phyloP scores from a whole-genome alignment of 495 filamentous ascomycete species.

The Neurospora sp. region DNA sequence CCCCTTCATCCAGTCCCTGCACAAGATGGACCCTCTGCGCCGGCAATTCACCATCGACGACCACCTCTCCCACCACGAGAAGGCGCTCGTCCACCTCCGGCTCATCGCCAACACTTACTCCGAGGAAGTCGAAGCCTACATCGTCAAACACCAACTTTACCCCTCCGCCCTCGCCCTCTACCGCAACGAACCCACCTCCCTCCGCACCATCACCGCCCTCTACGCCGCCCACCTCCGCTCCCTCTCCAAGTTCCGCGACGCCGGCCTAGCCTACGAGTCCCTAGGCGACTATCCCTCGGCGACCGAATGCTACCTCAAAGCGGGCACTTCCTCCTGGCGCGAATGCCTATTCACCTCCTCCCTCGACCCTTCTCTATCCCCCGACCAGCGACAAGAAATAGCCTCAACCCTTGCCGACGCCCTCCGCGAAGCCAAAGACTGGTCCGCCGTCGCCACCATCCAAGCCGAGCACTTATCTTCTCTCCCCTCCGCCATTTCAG shows the following conservation, averaged over 20 bases:
- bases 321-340: conserved; percentile 66
- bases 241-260: conserved; percentile 68
- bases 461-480: conserved; percentile 71
- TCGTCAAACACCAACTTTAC: conserved; percentile 70
- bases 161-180: conserved; percentile 68
- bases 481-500: conserved; percentile 50
- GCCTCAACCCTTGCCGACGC: conserved; percentile 58
- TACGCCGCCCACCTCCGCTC: conserved; percentile 71
- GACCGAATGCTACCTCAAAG: conserved; percentile 65
- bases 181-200: conserved; percentile 57
- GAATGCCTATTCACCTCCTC: conserved; percentile 76
- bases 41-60: conserved; percentile 81
- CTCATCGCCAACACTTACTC: conserved; percentile 42
- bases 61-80: conserved; percentile 60
- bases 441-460: conserved; percentile 65
- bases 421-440: conserved; percentile 72
- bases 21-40: conserved; percentile 55
- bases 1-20: conserved; percentile 80
- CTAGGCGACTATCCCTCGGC: conserved; percentile 62
- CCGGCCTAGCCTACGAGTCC: conserved; percentile 80
- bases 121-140: conserved; percentile 66
- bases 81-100: conserved; percentile 70
- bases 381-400: conserved; percentile 50
- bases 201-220: conserved; percentile 51
- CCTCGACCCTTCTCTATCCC: conserved; percentile 43